phyloP scores from a whole-genome alignment of 2,329 filamentous ascomycete species.

The Parascedosporium putredinis region DNA sequence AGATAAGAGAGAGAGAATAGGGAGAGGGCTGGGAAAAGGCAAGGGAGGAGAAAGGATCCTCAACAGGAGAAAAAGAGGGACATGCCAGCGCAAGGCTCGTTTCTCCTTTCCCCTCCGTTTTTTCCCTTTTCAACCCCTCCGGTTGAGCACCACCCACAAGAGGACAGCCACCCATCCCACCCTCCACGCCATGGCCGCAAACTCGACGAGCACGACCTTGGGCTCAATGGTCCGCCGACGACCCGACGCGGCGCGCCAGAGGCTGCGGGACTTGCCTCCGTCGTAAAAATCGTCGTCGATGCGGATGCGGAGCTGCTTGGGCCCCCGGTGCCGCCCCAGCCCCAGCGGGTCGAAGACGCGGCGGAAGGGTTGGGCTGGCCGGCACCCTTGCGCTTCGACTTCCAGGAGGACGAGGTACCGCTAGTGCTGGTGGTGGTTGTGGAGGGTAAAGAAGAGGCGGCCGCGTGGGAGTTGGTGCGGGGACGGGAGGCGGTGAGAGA shows the following conservation, averaged over 20 bases:
- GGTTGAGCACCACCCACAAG: conserved; percentile 59
- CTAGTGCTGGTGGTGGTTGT: not conserved
- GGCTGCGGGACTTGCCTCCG: conserved; percentile 24
- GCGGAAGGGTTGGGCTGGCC: too few relatives aligned
- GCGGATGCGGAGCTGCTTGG: conserved; percentile 39
- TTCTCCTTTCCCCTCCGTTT: too few relatives aligned
- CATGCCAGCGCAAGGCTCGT: not conserved
- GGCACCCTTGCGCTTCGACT: conserved; percentile 15
- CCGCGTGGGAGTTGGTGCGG: conserved; percentile 16
- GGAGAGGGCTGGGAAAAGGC: too few relatives aligned
- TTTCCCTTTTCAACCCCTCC: conserved; percentile 45
- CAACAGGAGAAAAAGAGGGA: not conserved
- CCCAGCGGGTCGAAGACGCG: not conserved
- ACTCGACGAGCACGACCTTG: conserved; percentile 44
- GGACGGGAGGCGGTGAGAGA: conserved; percentile 11
- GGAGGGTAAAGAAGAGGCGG: not conserved
- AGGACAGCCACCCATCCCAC: conserved; percentile 52
- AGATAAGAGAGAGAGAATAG: not conserved
- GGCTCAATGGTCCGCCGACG: conserved; percentile 25
- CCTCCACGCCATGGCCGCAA: conserved; percentile 49
- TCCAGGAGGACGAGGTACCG: conserved; percentile 13
- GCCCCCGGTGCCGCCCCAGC: conserved; percentile 20
- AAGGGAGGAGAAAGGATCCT: too few relatives aligned
- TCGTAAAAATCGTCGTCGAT: conserved; percentile 40
- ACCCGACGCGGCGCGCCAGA: conserved; percentile 18